Base-by-base conservation (phyloP, 192 early-diverging fungal species). In the Chytriomyces sp. region DNA sequence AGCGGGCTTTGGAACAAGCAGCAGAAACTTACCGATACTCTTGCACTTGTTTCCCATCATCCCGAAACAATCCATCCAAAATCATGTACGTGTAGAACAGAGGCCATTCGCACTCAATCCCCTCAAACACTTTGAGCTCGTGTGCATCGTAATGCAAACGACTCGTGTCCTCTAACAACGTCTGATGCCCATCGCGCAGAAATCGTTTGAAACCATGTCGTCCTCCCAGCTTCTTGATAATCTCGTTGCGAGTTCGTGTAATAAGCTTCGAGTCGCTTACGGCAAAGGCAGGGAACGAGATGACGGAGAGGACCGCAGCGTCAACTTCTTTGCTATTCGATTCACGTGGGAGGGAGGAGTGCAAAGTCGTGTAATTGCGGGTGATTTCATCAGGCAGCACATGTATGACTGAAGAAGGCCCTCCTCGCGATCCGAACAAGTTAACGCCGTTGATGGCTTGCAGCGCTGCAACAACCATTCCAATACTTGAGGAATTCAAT, bases 271-370 rank as follows among this genome's bases (percentile, higher is more conserved):
- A 77, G 71, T 93, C 91, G 36, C 82, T 78, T 2, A 93, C 88
- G 37, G 93, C 93, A 81, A 93, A 95, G 0, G 92, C 91, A n/a
- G 93, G 93, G 73, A 91, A 95, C 25, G 91, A 91, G 72, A 95
- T 93, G 30, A 93, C 91, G 6, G 91, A 85, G 17, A 95, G 77
- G 17, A 95, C 68, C 3, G 93, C 93, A 3, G 91, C 91, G 66
- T 94, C 93, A 49, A 93, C 86, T 80, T 93, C 93, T 75, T 95
- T 95, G 17, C 90, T 92, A 60, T 88, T 88, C 44, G 91, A 92
- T 81, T 95, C 93, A 75, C 93, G 80, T 17, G 93, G 93, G 1
- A 95, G 81, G 26, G 90, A 84, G 31, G 89, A 89, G 52, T 88
- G 86, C 7, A 95, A 79, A 3, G 92, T 95, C 5, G 87, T 92